Conservation (phyloP, 345 rosid genomes). For the Trapa incisa region DNA sequence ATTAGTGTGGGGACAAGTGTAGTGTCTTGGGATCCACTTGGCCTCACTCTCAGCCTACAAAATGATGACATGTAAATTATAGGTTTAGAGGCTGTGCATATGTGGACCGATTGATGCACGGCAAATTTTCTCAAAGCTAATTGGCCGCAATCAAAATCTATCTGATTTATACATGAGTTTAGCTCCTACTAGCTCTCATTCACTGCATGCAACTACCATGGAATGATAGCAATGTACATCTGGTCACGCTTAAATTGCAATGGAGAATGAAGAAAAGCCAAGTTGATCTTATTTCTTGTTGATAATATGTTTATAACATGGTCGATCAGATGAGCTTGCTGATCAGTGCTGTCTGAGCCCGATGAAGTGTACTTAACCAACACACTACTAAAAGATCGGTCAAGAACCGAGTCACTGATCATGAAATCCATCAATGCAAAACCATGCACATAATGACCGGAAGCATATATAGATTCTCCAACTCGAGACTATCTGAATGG, state of each 20-base stretch:
- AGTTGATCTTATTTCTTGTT: not conserved
- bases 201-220: too few species aligned
- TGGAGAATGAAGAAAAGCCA: not conserved
- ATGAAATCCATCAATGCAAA: not conserved
- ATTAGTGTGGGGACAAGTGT: not conserved
- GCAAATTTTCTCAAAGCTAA: too few species aligned
- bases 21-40: constrained; percentile 2
- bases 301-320: not conserved
- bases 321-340: not conserved
- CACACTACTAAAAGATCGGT: not conserved
- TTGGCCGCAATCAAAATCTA: too few species aligned
- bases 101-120: too few species aligned
- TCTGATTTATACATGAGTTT: too few species aligned
- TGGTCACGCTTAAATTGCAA: too few species aligned
- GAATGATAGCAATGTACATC: too few species aligned
- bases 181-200: too few species aligned
- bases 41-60: not conserved
- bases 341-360: not conserved
- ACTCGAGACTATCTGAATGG: constrained; percentile 30
- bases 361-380: too few species aligned
- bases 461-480: not conserved
- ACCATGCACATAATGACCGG: not conserved
- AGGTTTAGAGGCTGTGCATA: not conserved
- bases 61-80: not conserved
- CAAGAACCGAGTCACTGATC: not conserved